A percentile compares a stretch with the other conserved stretches of the same genome.
These are phyloP conservation scores for Hanseniaspora meyeri DNA, from an alignment of 805 yeast species.

Conservation along the genomic window DNA sequence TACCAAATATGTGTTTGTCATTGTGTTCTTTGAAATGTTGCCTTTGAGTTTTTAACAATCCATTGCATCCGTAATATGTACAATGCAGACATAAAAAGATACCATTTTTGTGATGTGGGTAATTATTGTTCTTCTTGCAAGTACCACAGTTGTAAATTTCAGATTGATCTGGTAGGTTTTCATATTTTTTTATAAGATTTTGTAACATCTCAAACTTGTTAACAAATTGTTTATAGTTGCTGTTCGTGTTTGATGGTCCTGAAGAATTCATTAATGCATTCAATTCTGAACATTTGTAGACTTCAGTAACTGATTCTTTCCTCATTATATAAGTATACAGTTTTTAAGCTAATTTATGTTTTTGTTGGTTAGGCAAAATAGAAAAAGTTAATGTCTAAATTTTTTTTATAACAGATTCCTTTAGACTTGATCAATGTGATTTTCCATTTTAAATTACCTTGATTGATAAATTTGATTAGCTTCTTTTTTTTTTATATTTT, in stretches of 20 bases:
- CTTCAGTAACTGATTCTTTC: background rate
- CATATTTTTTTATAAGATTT: constrained; percentile 7
- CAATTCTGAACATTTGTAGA: constrained; percentile 5
- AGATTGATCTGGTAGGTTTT: background rate
- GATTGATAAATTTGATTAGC: no score
- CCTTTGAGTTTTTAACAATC: constrained; percentile 33
- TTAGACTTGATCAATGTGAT: no score
- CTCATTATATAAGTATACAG: background rate
- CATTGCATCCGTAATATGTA: constrained; percentile 61
- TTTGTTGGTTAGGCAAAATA: background rate
- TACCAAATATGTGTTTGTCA: constrained; percentile 43
- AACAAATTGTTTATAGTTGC: constrained; percentile 5
- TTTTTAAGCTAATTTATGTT: no score
- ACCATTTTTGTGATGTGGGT: constrained; percentile 8
- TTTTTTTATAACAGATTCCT: no score
- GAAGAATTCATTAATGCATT: background rate
- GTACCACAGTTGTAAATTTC: constrained; percentile 9
- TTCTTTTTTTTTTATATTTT: background rate
- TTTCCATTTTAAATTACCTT: no score
- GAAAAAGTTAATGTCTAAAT: no score
- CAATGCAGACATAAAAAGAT: constrained; percentile 61
- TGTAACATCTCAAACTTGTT: constrained; percentile 13
- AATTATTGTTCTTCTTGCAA: constrained; percentile 4
- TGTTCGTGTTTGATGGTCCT: background rate
- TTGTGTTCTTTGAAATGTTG: constrained; percentile 34